These are phyloP conservation scores for Beverwykella pulmonaria DNA, from an alignment of 495 filamentous ascomycete genomes.

Conservation along the genomic window DNA sequence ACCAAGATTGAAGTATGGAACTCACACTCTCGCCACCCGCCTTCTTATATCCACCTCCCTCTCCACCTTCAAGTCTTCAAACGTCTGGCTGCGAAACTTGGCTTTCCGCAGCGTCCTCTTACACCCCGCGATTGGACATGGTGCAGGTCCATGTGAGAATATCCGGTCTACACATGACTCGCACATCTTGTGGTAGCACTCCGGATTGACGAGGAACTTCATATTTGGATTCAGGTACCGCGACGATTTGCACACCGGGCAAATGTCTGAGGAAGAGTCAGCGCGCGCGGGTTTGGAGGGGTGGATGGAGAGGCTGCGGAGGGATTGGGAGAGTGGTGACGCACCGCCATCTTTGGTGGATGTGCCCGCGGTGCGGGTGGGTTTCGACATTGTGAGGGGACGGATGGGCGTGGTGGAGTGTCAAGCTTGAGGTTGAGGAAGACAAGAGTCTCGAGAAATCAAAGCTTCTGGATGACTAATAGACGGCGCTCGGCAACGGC, in stretches of 20 bases:
- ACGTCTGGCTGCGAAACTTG: conserved; percentile 83
- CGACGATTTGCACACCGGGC: conserved; percentile 93
- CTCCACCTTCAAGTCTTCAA: conserved; percentile 87
- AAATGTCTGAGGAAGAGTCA: conserved; percentile 65
- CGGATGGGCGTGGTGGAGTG: background rate
- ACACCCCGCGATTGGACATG: conserved; percentile 88
- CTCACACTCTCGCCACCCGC: conserved; percentile 71
- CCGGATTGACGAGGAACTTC: conserved; percentile 91
- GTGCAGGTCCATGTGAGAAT: conserved; percentile 85
- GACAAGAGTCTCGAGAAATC: too few relatives aligned
- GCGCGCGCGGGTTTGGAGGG: conserved; percentile 8
- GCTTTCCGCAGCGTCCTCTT: conserved; percentile 79
- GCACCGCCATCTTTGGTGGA: conserved; percentile 38
- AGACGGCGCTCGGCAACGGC: background rate
- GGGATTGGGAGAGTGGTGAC: conserved; percentile 19
- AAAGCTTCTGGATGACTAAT: background rate
- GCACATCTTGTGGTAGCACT: conserved; percentile 99
- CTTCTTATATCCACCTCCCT: conserved; percentile 90
- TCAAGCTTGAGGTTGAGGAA: background rate
- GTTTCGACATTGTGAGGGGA: conserved; percentile 33
- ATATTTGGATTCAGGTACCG: conserved; percentile 93
- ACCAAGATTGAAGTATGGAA: background rate
- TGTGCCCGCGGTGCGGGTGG: conserved; percentile 21
- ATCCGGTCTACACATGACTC: conserved; percentile 90
- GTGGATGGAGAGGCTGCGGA: conserved; percentile 20